Evolutionary conservation across 2,329 filamentous ascomycete genomes (phyloP).

Genomic region (Rhynchosporium secalis): DNA sequence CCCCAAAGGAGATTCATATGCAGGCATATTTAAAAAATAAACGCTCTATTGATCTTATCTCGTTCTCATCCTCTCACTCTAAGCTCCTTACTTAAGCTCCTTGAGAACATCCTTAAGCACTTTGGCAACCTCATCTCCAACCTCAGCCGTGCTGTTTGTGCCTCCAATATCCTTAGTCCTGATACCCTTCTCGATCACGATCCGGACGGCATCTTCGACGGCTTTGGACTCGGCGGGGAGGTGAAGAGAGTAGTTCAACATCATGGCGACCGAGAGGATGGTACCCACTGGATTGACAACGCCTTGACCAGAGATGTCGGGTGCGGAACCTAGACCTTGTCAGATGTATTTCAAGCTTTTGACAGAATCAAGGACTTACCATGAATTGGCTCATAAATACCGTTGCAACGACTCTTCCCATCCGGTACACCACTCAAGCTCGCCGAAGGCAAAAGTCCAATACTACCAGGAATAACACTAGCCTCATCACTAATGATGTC

Average conservation of each 20-base stretch:
- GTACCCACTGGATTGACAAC: conserved; percentile 92
- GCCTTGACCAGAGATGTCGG: conserved; percentile 88
- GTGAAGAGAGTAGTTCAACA: conserved; percentile 89
- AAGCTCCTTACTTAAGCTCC: conserved; percentile 27
- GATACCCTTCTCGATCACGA: conserved; percentile 75
- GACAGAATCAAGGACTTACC: conserved; percentile 51
- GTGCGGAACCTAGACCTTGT: conserved; percentile 68
- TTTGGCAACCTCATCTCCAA: conserved; percentile 78
- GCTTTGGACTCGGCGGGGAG: conserved; percentile 74
- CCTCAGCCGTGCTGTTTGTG: conserved; percentile 67
- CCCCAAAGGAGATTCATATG: not conserved
- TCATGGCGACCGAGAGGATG: conserved; percentile 90
- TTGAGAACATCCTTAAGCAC: conserved; percentile 69
- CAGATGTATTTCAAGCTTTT: not conserved
- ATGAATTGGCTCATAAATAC: conserved; percentile 97
- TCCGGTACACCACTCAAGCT: conserved; percentile 85
- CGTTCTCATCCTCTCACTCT: not conserved
- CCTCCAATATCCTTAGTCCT: conserved; percentile 87
- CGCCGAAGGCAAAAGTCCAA: conserved; percentile 85
- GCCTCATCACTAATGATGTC: conserved; percentile 97
- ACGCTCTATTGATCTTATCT: not conserved
- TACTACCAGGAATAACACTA: conserved; percentile 86
- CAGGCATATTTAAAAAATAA: not conserved
- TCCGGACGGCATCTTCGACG: conserved; percentile 79
- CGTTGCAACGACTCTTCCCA: conserved; percentile 80